These are phyloP conservation scores for Aureobasidium sp. DNA, from an alignment of 2,329 filamentous ascomycete genomes.

Conservation along the genomic window DNA sequence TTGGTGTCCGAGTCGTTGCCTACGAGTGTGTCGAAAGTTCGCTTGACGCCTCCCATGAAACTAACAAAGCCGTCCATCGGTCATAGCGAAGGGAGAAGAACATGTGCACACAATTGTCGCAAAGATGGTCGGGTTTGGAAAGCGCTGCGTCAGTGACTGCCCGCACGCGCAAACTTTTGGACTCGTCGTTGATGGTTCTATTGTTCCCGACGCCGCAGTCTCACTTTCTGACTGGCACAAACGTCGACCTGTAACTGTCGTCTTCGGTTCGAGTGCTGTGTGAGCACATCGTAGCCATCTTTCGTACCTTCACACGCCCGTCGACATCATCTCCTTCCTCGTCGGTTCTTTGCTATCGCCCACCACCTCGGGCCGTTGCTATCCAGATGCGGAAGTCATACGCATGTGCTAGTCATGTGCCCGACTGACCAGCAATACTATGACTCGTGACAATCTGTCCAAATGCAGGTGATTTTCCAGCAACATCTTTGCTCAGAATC, in stretches of 20 bases:
- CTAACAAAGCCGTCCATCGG: background rate
- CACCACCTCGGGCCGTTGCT: conserved; percentile 5
- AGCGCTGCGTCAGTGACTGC: background rate
- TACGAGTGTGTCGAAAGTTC: background rate
- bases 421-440: background rate
- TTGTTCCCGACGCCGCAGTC: background rate
- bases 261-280: background rate
- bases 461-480: background rate
- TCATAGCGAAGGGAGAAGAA: background rate
- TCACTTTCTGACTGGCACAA: background rate
- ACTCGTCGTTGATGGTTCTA: background rate
- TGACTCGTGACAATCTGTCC: background rate
- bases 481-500: background rate
- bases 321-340: background rate
- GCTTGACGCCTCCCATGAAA: background rate
- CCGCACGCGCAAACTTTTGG: conserved; percentile 7
- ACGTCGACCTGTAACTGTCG: background rate
- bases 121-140: background rate
- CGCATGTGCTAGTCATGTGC: background rate
- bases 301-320: background rate
- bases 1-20: conserved; percentile 1
- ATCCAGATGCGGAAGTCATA: conserved; percentile 1
- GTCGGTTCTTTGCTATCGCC: background rate
- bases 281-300: background rate
- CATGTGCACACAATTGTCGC: background rate